Base-by-base conservation (phyloP, 257 asterid species). In the Fraxinus quadrangulata region DNA sequence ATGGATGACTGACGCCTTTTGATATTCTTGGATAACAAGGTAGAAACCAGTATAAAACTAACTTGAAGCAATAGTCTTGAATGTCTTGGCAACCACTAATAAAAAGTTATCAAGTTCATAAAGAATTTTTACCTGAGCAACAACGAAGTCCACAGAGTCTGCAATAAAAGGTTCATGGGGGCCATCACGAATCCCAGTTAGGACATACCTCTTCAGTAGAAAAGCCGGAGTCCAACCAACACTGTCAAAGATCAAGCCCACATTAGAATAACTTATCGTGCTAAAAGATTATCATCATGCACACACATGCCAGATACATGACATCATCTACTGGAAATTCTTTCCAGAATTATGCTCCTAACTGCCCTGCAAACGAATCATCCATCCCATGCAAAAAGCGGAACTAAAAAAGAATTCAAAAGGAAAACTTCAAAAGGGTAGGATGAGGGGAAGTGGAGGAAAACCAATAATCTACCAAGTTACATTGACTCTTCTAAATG, bases 81-180 rank as follows among this genome's bases (percentile, higher is more conserved):
- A 19, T 40, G 77, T 74, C 70, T 66, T 39, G 30, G 33, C 67
- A 33, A 51, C 6, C 36, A 85, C 51, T 65, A 78, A 69, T 12
- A 39, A 40, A 66, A 8, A 75, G 77, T 71, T 26, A 23, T 74
- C 63, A 45, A 17, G 68, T 10, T 31, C 10, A 36, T 28, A 34
- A 33, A 23, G 67, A 77, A 77, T 13, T 61, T 68, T 79, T 81
- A 96, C 99, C 99, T 96, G 99, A 63, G 98, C 91, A 87, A 96
- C 99, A 54, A 96, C 96, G 81, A 96, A 92, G 81, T 96, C 98
- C 74, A 96, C 97, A 16, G 99, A 93, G 81, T 96, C 99, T 66
- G 99, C 98, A 81, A 96, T 93, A 77, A 96, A 96, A 70, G 98
- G 99, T 84, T 96, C 99, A 74, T 88, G 97, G 74, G 98, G 98